Evolutionary conservation across 2,329 filamentous ascomycete species (phyloP).

Genomic region (Penicillium sp.): DNA sequence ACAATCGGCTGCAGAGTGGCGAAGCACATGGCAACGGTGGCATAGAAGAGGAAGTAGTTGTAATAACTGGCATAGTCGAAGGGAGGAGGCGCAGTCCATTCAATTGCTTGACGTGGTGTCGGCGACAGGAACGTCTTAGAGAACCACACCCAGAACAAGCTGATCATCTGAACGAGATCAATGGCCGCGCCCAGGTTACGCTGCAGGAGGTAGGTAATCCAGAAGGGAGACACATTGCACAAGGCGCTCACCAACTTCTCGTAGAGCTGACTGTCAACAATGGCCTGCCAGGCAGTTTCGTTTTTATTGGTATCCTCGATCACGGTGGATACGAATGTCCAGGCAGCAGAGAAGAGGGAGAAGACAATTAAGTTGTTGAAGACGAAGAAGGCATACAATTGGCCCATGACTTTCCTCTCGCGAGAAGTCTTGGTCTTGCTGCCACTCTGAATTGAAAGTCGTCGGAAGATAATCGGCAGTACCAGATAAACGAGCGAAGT

Average conservation of each 20-base stretch:
- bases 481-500: conserved; percentile 85
- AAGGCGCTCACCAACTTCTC: conserved; percentile 68
- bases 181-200: conserved; percentile 91
- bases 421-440: conserved; percentile 90
- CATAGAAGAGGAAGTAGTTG: conserved; percentile 96
- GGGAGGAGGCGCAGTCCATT: conserved; percentile 84
- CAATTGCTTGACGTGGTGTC: conserved; percentile 87
- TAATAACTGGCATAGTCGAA: conserved; percentile 98
- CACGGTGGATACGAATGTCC: conserved; percentile 69
- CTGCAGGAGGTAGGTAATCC: conserved; percentile 91
- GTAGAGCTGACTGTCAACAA: conserved; percentile 65
- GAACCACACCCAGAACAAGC: conserved; percentile 80
- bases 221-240: conserved; percentile 82
- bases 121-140: conserved; percentile 80
- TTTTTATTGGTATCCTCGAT: conserved; percentile 59
- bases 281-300: conserved; percentile 66
- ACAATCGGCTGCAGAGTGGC: conserved; percentile 83
- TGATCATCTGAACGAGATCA: conserved; percentile 86
- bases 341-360: conserved; percentile 83
- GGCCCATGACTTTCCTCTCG: conserved; percentile 85
- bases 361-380: conserved; percentile 97
- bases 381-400: conserved; percentile 92
- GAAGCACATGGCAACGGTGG: conserved; percentile 84
- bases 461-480: conserved; percentile 87
- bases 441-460: conserved; percentile 77